Evolutionary conservation across 2,329 filamentous ascomycete genomes (phyloP), one percentile per base, ranked within the genome.

Genomic region (Sarocladium brachiariae): DNA sequence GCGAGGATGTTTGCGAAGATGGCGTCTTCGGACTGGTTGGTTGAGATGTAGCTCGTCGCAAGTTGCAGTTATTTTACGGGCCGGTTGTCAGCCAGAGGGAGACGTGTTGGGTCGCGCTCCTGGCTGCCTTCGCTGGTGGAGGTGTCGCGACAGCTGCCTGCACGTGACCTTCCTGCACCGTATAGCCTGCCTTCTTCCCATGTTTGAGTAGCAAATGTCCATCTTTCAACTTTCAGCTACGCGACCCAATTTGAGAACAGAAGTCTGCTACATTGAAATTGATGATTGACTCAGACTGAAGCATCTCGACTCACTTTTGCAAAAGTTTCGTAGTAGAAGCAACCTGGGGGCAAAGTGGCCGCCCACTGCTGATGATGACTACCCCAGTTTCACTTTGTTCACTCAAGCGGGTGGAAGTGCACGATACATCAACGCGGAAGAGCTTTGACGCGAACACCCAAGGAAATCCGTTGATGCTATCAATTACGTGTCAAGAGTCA

Each of bases 381-480:
- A 63, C 61, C 8, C 65, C 65, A 10, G 58, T 67, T 14, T 62
- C 57, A 5, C 48, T 53, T 4, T 65, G 63, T 38, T 57, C 58
- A n/a, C 62, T 68, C 35, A 54, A 50, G 45, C 56, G 58, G 37
- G 51, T 67, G 11, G 63, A 66, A 51, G 58, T 68, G 18, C 56
- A 55, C 16, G 56, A 61, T 50, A 57, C 55, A 13, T 19, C 33
- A 6, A 53, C 54, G 5, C 50, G 54, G 7, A 58, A 52, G 31
- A 48, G 56, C 2, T 65, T 58, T 35, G 55, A 58, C 45, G 57
- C 61, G 9, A 46, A 34, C 2, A 54, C 35, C 5, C 56, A 57
- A 19, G 49, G 53, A 6, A 58, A 46, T 41, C 39, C 53, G 10
- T 58, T 65, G 43, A 62, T 56, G 8, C 48, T 65, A 31, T 63